A percentile compares a stretch with the other conserved stretches of the same genome.
phyloP scores from a whole-genome alignment of 352 stramenopile species.

The Aphanomyces cochlioides region DNA sequence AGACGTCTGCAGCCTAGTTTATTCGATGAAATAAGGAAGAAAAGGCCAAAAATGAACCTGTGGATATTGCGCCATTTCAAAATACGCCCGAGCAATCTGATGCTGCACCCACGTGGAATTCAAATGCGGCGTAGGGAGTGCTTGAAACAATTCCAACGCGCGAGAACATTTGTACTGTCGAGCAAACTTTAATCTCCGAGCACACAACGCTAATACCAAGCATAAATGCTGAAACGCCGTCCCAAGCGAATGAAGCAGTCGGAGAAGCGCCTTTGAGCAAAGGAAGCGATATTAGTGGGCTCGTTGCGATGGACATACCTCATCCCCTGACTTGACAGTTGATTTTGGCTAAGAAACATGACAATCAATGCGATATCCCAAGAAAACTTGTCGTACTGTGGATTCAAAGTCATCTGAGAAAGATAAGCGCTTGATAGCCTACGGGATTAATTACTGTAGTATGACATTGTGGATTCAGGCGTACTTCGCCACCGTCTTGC shows the following conservation, averaged over 20 bases:
- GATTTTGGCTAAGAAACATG: background rate
- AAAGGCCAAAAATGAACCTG: conserved; percentile 33
- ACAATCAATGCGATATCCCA: background rate
- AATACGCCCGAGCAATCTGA: conserved; percentile 92
- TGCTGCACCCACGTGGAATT: conserved; percentile 93
- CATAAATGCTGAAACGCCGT: conserved; percentile 43
- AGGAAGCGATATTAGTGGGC: background rate
- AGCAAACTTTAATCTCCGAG: background rate
- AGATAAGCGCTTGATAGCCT: background rate
- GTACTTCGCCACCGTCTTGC: background rate
- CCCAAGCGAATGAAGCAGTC: conserved; percentile 39
- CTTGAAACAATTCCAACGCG: conserved; percentile 84
- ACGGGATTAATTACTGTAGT: background rate
- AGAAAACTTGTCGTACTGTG: background rate
- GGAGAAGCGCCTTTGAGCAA: background rate
- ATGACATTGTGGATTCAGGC: too few relatives aligned
- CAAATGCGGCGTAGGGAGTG: conserved; percentile 78
- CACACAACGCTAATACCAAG: conserved; percentile 34
- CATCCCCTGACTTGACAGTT: background rate
- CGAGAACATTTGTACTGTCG: conserved; percentile 74
- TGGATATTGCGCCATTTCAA: conserved; percentile 94
- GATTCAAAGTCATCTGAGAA: background rate
- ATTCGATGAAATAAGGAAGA: background rate
- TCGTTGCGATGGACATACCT: background rate
- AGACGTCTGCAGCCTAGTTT: conserved; percentile 73